phyloP scores from a whole-genome alignment of 2,329 filamentous ascomycete species.

The Xylaria sp. region DNA sequence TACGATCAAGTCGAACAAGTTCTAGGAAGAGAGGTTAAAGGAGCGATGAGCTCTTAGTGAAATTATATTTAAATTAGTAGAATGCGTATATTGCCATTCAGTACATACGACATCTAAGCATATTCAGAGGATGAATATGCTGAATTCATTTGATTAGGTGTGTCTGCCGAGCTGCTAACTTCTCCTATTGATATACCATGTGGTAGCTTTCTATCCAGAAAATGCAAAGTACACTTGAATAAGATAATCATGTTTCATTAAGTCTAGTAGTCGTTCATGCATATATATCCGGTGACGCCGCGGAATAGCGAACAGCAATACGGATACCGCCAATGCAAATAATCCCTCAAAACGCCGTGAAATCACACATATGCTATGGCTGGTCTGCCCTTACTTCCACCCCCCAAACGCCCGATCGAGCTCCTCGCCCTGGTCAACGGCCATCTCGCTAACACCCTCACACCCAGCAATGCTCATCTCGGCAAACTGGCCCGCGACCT shows the following conservation, averaged over 20 bases:
- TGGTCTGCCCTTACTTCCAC: slow-evolving; percentile 32
- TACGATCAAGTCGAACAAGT: not conserved
- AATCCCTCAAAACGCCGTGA: slow-evolving; percentile 9
- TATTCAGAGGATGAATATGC: not conserved
- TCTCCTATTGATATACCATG: not conserved
- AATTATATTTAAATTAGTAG: not conserved
- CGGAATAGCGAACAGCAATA: not conserved
- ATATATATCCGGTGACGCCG: not conserved
- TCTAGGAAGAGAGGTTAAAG: not conserved
- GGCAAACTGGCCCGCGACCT: slow-evolving; percentile 44
- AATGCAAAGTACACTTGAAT: not conserved
- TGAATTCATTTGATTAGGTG: not conserved
- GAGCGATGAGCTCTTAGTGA: not conserved
- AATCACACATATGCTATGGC: not conserved
- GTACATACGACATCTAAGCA: not conserved
- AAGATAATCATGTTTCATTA: not conserved
- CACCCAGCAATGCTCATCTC: slow-evolving; percentile 47
- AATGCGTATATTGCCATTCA: not conserved
- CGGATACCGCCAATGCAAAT: slow-evolving; percentile 21
- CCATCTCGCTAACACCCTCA: slow-evolving; percentile 53
- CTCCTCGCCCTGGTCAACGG: slow-evolving; percentile 64
- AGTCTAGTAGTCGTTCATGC: not conserved
- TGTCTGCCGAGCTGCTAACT: not conserved
- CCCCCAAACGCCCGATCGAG: slow-evolving; percentile 68
- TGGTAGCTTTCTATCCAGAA: not conserved